Evolutionary conservation across 2,329 filamentous ascomycete genomes (phyloP), one percentile per base, ranked within the genome.

Genomic region (Ophiostoma quercus): DNA sequence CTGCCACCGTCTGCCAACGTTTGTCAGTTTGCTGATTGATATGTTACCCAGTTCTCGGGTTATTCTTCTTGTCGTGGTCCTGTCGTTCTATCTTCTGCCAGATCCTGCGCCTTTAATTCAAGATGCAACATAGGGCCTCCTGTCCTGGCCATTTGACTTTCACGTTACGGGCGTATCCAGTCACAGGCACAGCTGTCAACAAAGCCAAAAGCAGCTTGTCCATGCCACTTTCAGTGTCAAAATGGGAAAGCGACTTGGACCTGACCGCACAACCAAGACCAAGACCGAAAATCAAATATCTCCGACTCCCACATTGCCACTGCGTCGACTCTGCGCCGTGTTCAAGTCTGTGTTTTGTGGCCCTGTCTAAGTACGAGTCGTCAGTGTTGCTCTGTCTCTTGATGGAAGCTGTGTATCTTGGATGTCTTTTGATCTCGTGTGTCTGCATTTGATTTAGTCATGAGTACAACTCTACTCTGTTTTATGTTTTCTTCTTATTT

Each of bases 301-400:
- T 32, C 57, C 57, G 25, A 62, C 57, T 19, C 12, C 25, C 32
- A 19, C 6, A 62, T 14, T 16, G 57, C 14, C 3, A 62, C 57
- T 32, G 14, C 25, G n/a, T 62, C 11, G 57, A 25, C 25, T 16
- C 32, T 62, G 12, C 57, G 57, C 25, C 57, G 57, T 62, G 57
- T 29, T 57, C 25, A 25, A 29, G 57, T 62, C 25, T 62, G 57
- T 62, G 57, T 62, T 62, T 14, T 32, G 57, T 62, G 57, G 57
- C 9, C 25, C 12, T 62, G 57, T 62, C 57, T 62, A 16, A 3
- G 57, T 32, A 3, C 5, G 22, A 25, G n/a, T 62, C 14, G 25
- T 4, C 57, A 19, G 57, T 62, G 57, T 32, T 32, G 57, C 57
- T 62, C 5, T 62, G 57, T 62, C 11, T 62, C 25, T 32, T 34